phyloP scores from a whole-genome alignment of 345 rosid species.

The Eucalyptus regnans region DNA sequence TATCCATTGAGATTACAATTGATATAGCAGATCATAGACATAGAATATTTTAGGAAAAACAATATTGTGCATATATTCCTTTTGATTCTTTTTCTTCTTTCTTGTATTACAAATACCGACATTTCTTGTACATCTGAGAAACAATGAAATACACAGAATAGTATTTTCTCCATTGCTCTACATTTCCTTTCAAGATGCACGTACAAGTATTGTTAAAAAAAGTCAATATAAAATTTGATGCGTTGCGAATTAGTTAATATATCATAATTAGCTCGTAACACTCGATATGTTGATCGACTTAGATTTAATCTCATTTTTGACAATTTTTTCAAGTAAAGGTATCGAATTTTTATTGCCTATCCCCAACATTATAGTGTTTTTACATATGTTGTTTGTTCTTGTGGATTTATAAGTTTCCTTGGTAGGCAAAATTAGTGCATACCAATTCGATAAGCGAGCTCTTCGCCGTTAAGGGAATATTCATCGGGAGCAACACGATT shows the following conservation, averaged over 20 bases:
- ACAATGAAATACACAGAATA: no score
- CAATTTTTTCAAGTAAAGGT: rapidly evolving
- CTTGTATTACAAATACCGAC: no score
- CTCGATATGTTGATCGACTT: rapidly evolving
- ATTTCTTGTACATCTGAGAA: no score
- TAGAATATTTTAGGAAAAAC: no score
- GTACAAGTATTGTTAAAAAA: rapidly evolving
- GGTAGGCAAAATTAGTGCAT: rapidly evolving
- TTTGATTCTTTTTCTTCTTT: no score
- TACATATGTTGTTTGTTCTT: background rate
- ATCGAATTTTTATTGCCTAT: rapidly evolving
- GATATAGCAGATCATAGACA: no score
- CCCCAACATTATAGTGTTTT: rapidly evolving
- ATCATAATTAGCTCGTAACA: no score
- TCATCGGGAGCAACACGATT: rapidly evolving
- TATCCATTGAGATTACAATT: no score
- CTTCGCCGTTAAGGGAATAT: background rate
- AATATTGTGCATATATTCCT: no score
- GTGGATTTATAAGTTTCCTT: rapidly evolving
- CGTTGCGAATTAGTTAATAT: no score
- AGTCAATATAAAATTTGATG: rapidly evolving
- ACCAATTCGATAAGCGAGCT: background rate
- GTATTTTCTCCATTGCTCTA: no score
- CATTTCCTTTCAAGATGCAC: no score
- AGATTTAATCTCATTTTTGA: rapidly evolving